A percentile compares a stretch with the other conserved stretches of the same genome.
phyloP scores from a whole-genome alignment of 805 yeast genomes.

The Komagataella populi region DNA sequence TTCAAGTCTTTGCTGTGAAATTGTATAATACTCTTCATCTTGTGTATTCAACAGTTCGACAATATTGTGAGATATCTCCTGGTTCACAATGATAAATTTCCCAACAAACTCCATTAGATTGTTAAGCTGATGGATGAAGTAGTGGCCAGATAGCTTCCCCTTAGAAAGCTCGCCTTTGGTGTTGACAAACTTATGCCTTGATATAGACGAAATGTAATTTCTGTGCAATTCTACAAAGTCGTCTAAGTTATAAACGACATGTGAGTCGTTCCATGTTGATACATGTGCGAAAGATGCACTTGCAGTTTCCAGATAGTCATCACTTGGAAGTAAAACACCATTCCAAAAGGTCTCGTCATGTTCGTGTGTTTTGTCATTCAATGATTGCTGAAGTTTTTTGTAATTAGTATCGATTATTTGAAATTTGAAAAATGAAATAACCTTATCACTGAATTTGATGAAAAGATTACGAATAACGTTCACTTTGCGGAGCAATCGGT shows the following conservation, averaged over 20 bases:
- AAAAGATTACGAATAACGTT: constrained; percentile 24
- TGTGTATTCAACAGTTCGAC: constrained; percentile 18
- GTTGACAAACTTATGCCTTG: constrained; percentile 21
- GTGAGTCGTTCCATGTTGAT: background rate
- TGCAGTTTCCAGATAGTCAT: constrained; percentile 1
- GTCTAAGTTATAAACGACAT: constrained; percentile 30
- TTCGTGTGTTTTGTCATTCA: constrained; percentile 7
- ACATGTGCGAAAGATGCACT: background rate
- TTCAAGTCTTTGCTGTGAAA: constrained; percentile 13
- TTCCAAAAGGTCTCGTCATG: constrained; percentile 5
- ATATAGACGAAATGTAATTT: constrained; percentile 19
- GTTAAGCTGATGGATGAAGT: constrained; percentile 28
- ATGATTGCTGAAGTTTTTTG: constrained; percentile 11
- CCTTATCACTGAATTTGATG: constrained; percentile 24
- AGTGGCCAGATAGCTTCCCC: constrained; percentile 23
- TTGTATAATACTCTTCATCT: constrained; percentile 5
- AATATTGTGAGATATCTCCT: constrained; percentile 21
- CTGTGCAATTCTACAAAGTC: constrained; percentile 26
- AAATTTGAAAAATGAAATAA: constrained; percentile 26
- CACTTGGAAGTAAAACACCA: background rate
- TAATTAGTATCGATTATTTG: constrained; percentile 31
- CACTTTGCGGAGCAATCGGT: constrained; percentile 15
- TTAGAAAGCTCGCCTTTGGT: constrained; percentile 10
- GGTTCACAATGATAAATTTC: constrained; percentile 23
- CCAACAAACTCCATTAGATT: constrained; percentile 20